Evolutionary conservation across 495 filamentous ascomycete genomes (phyloP), one percentile per base, ranked within the genome.

Genomic region (Neurospora discreta): DNA sequence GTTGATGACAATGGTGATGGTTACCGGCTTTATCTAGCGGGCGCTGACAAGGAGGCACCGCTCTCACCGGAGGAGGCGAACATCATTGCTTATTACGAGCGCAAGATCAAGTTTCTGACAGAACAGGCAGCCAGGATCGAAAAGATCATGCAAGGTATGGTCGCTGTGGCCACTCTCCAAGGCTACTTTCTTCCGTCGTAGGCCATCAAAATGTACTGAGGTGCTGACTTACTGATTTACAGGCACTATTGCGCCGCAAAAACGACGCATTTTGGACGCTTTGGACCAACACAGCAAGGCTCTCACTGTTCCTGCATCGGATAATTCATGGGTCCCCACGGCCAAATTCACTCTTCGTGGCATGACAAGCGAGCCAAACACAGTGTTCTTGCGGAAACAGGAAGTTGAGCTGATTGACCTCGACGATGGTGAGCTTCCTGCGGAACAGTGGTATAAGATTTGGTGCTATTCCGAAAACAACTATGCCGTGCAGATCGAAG

Each of bases 11-110:
- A 84, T 85, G 73, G 70, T 33, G 68, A 75, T 15, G 88, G 86
- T 72, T 90, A 88, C 71, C 82, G 86, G n/a, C 80, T 85, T 4
- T 75, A 84, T n/a, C 81, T 85, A 42, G 78, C 82, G 36, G 76
- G 75, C 6, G 30, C 52, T 65, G 52, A 65, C 15, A 65, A 33
- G 26, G 80, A 86, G 68, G 81, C 84, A 79, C 82, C 70, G 67
- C 80, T 73, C 77, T 80, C 69, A 78, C 84, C 76, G 80, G 73
- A 77, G 3, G 79, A 82, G 68, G 75, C 73, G 30, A 42, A 43
- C 1, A 36, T 73, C 1, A 71, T 78, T 11, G 69, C 67, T 10
- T 36, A 74, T 33, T 78, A 76, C 41, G 73, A 78, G 39, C 44
- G 68, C 7, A 78, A 74, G 39, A 73, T 78, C 15, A 20, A 39